These are phyloP conservation scores for Dillenia turbinata DNA, from an alignment of 164 flowering plant species.

Conservation along the genomic window DNA sequence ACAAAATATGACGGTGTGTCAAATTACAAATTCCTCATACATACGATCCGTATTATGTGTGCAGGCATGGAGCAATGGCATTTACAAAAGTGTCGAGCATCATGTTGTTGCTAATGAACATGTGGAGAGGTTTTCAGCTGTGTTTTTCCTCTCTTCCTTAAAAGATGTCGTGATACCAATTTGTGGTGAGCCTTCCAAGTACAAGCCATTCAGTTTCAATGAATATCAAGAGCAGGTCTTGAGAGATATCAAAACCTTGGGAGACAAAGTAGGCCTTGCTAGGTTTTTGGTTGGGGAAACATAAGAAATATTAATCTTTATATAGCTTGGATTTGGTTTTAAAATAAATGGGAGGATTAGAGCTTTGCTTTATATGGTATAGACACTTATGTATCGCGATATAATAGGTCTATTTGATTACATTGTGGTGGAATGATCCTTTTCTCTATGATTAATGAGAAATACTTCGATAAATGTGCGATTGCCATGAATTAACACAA, in stretches of 20 bases:
- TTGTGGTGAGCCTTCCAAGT: slow-evolving; percentile 33
- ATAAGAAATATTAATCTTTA: no score
- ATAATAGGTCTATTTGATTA: no score
- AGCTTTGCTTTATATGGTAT: no score
- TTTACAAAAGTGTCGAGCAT: slow-evolving; percentile 76
- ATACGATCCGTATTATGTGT: background rate
- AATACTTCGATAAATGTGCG: no score
- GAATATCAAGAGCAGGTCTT: slow-evolving; percentile 68
- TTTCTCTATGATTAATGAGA: no score
- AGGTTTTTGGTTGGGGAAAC: slow-evolving; percentile 34
- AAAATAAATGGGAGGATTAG: no score
- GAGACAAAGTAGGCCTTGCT: slow-evolving; percentile 70
- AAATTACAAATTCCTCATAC: background rate
- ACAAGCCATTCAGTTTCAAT: slow-evolving; percentile 60
- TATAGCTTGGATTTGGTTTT: no score
- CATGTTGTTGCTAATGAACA: slow-evolving; percentile 50
- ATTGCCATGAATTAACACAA: no score
- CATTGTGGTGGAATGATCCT: no score
- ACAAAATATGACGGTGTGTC: no score
- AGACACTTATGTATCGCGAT: no score
- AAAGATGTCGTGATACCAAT: slow-evolving; percentile 52
- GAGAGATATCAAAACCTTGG: slow-evolving; percentile 53
- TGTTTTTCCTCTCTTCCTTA: slow-evolving; percentile 80
- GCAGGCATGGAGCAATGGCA: slow-evolving; percentile 90
- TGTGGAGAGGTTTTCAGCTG: slow-evolving; percentile 60